phyloP scores from a whole-genome alignment of 2,329 filamentous ascomycete genomes.

The Canariomyces notabilis region DNA sequence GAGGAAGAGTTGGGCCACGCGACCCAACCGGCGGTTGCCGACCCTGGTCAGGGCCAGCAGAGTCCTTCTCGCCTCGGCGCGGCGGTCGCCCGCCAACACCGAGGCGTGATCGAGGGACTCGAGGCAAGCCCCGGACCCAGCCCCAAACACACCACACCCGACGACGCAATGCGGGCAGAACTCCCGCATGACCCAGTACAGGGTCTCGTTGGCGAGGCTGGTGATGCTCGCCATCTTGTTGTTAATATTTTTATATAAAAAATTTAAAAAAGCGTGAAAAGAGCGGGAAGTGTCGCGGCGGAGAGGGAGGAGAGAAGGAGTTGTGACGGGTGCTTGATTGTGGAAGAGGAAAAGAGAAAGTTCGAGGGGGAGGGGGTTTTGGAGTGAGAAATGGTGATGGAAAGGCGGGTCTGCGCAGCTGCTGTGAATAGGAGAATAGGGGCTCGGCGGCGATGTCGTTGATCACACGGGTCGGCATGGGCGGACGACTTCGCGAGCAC shows the following conservation, averaged over 20 bases:
- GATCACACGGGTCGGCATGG: no score
- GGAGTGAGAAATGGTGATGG: no score
- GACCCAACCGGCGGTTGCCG: neutral
- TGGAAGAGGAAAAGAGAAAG: neutral
- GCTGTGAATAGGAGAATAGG: no score
- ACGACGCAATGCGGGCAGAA: slow-evolving; percentile 11
- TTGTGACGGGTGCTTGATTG: no score
- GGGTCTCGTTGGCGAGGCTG: slow-evolving; percentile 1
- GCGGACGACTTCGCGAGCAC: no score
- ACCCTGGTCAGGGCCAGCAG: slow-evolving; percentile 2
- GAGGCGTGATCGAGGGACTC: no score
- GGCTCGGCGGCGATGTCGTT: no score
- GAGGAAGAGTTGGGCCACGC: neutral
- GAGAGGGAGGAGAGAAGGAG: neutral
- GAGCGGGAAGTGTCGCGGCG: neutral
- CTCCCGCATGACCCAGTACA: slow-evolving; percentile 4
- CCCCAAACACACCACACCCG: no score
- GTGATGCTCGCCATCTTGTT: neutral
- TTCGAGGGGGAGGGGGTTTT: slow-evolving; percentile 12
- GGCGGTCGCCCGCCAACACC: no score
- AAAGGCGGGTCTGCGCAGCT: no score
- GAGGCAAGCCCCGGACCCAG: no score
- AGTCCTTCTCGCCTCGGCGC: neutral
- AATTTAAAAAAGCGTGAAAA: neutral
- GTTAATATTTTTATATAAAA: neutral